These are phyloP conservation scores for Casuarina glauca DNA, from an alignment of 306 rosid genomes.

Conservation along the genomic window DNA sequence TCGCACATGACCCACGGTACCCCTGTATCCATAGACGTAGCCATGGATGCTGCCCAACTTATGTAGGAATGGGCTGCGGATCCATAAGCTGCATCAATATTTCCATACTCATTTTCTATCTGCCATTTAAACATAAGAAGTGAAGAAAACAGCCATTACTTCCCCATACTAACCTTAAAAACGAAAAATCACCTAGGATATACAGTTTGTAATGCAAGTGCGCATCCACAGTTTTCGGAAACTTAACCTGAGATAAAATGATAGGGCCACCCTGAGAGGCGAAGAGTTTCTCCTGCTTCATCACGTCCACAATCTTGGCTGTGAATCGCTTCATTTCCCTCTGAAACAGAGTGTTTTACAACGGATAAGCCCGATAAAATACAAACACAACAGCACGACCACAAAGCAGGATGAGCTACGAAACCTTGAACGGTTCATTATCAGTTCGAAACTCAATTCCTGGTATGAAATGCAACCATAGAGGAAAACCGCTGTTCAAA, in stretches of 20 bases:
- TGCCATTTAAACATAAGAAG: slow-evolving; percentile 8
- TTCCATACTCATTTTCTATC: slow-evolving; percentile 95
- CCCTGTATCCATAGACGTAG: slow-evolving; percentile 79
- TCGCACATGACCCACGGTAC: slow-evolving; percentile 99
- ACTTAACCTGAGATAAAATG: slow-evolving; percentile 85
- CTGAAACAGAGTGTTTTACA: slow-evolving; percentile 43
- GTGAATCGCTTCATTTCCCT: slow-evolving; percentile 87
- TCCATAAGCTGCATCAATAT: slow-evolving; percentile 51
- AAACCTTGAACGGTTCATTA: slow-evolving; percentile 81
- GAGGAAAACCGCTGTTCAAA: slow-evolving; percentile 78
- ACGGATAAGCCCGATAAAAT: neutral
- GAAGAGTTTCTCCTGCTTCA: slow-evolving; percentile 83
- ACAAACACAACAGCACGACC: neutral
- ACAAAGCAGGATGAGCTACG: slow-evolving; percentile 4
- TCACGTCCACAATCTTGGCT: slow-evolving; percentile 72
- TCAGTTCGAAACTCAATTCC: slow-evolving; percentile 79
- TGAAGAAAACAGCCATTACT: too few relatives aligned
- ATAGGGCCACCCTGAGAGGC: slow-evolving; percentile 96
- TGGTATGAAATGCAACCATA: slow-evolving; percentile 84
- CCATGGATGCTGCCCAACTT: slow-evolving; percentile 92
- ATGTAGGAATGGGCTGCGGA: slow-evolving; percentile 70
- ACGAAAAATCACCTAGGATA: neutral
- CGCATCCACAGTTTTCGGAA: neutral
- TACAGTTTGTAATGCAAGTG: neutral
- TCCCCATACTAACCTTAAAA: too few relatives aligned